A percentile compares a stretch with the other conserved stretches of the same genome.
These are phyloP conservation scores for Thyridium curvatum DNA, from an alignment of 2,329 filamentous ascomycete species.

Conservation along the genomic window DNA sequence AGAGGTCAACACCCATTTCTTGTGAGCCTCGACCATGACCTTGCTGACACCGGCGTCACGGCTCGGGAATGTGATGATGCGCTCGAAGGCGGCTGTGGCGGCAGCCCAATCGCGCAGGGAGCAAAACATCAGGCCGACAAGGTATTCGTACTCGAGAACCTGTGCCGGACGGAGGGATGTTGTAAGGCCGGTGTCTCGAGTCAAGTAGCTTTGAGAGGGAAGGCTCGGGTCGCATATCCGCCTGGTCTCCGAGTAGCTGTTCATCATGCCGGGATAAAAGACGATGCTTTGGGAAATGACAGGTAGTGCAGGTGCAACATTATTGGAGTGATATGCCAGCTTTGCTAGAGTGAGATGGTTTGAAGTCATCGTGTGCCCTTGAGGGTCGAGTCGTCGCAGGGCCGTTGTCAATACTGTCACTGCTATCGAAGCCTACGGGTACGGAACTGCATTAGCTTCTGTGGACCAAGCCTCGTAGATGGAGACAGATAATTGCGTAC, in stretches of 20 bases:
- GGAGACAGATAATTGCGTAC: slow-evolving; percentile 20
- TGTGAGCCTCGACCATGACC: slow-evolving; percentile 84
- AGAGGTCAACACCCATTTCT: slow-evolving; percentile 79
- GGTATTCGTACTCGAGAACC: slow-evolving; percentile 62
- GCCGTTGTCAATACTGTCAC: slow-evolving; percentile 41
- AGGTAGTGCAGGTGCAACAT: slow-evolving; percentile 47
- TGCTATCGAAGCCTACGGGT: slow-evolving; percentile 37
- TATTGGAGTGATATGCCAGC: slow-evolving; percentile 47
- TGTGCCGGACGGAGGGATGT: slow-evolving; percentile 40
- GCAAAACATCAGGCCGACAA: slow-evolving; percentile 63
- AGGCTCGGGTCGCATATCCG: slow-evolving; percentile 37
- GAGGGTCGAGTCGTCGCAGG: slow-evolving; percentile 61
- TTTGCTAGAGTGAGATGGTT: slow-evolving; percentile 12
- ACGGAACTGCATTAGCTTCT: neutral
- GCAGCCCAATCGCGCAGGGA: slow-evolving; percentile 54
- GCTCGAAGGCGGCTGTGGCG: slow-evolving; percentile 56
- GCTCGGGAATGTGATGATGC: slow-evolving; percentile 61
- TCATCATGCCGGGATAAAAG: slow-evolving; percentile 50
- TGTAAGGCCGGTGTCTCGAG: slow-evolving; percentile 50
- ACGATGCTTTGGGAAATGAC: slow-evolving; percentile 61
- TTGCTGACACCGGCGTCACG: slow-evolving; percentile 59
- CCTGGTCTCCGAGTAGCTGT: slow-evolving; percentile 10
- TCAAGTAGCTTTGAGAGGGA: slow-evolving; percentile 51
- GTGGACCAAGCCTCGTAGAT: slow-evolving; percentile 1
- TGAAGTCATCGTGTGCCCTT: slow-evolving; percentile 23